A percentile compares a stretch with the other conserved stretches of the same genome.
These are phyloP conservation scores for Aspergillus pseudotamarii DNA, from an alignment of 2,329 filamentous ascomycete genomes.

Conservation along the genomic window DNA sequence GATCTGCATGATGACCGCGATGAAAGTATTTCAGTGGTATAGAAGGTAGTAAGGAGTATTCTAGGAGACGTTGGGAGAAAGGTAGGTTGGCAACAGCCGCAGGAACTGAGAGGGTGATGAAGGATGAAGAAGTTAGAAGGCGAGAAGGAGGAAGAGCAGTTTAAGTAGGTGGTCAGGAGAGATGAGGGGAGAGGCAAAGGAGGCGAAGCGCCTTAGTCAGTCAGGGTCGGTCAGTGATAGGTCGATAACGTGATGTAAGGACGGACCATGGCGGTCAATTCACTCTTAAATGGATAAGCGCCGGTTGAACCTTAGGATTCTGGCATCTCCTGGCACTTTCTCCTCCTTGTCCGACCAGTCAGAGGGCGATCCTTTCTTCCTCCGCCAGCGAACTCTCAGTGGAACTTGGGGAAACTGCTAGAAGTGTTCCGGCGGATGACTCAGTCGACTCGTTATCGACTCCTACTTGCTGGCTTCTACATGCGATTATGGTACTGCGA, in stretches of 20 bases:
- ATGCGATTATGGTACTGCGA: not conserved
- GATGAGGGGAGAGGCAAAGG: slow-evolving; percentile 28
- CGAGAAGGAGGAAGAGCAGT: slow-evolving; percentile 25
- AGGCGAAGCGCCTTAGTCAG: slow-evolving; percentile 35
- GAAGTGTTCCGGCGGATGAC: slow-evolving; percentile 10
- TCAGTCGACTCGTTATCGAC: slow-evolving; percentile 7
- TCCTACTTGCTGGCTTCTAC: not conserved
- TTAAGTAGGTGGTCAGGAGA: slow-evolving; percentile 35
- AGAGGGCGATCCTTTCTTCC: slow-evolving; percentile 13
- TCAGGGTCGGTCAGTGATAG: slow-evolving; percentile 26
- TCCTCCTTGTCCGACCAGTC: slow-evolving; percentile 13
- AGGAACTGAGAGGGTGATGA: slow-evolving; percentile 8
- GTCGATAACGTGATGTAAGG: slow-evolving; percentile 31
- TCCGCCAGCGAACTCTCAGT: not conserved
- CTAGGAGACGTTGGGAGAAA: not conserved
- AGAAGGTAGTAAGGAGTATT: slow-evolving; percentile 13
- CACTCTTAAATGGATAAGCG: slow-evolving; percentile 6
- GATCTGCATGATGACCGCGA: slow-evolving; percentile 78
- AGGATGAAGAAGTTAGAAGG: slow-evolving; percentile 21
- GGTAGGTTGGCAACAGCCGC: not conserved
- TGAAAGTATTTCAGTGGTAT: slow-evolving; percentile 23
- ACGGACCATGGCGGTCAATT: slow-evolving; percentile 7
- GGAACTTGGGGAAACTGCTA: slow-evolving; percentile 11
- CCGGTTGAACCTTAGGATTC: slow-evolving; percentile 12
- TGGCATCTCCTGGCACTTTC: slow-evolving; percentile 24